Percentiles rank a stretch among this genome's conserved stretches.
Evolutionary conservation across 1,139 yeast species (phyloP).

Genomic region (Chernovozyma sophiae-reginae): DNA sequence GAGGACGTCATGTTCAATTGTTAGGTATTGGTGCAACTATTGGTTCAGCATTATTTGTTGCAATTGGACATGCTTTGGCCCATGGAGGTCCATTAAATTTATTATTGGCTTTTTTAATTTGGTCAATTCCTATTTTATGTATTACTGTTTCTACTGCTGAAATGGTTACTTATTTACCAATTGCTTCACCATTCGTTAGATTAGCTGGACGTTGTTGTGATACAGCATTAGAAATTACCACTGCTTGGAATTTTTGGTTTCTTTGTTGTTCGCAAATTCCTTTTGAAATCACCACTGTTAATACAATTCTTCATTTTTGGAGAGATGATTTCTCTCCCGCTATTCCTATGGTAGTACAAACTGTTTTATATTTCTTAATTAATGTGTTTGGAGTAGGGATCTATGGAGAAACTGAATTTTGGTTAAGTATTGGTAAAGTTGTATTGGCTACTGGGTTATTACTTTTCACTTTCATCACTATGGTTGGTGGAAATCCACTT

Average conservation of each 20-base stretch:
- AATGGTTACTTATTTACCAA: conserved; percentile 75
- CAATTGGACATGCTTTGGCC: conserved; percentile 36
- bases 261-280: conserved; percentile 72
- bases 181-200: conserved; percentile 52
- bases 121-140: conserved; percentile 49
- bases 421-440: conserved; percentile 53
- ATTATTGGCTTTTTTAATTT: conserved; percentile 34
- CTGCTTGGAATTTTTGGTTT: conserved; percentile 79
- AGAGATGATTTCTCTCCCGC: conserved; percentile 60
- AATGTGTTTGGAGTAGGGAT: conserved; percentile 63
- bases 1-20: conserved; percentile 43
- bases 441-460: conserved; percentile 15
- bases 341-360: conserved; percentile 54
- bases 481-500: conserved; percentile 21
- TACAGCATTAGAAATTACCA: conserved; percentile 69
- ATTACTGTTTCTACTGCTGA: conserved; percentile 73
- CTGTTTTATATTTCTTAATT: conserved; percentile 51
- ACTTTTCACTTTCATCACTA: conserved; percentile 16
- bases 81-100: conserved; percentile 42
- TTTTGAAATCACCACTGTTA: conserved; percentile 76
- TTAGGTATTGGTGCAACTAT: conserved; percentile 50
- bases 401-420: conserved; percentile 65
- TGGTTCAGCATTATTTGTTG: conserved; percentile 44
- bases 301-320: conserved; percentile 74
- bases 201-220: conserved; percentile 51